Percentiles rank a stretch among this genome's conserved stretches.
These are phyloP conservation scores for Tetracentron sinense DNA, from an alignment of 164 flowering plant genomes.

Conservation along the genomic window DNA sequence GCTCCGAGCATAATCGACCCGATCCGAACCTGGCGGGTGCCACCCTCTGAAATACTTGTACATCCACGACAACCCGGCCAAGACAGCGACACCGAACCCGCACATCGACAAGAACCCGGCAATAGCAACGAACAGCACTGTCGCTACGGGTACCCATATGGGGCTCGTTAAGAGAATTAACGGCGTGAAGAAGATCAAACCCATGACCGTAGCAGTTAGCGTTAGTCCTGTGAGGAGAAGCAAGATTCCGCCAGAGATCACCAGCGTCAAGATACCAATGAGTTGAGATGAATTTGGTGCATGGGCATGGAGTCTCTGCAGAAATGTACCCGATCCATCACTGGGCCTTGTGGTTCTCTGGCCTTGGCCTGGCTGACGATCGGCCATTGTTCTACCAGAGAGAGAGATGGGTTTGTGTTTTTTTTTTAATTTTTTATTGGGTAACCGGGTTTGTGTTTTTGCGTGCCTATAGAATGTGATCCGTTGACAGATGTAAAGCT, in stretches of 20 bases:
- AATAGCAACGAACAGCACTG: conserved; percentile 34
- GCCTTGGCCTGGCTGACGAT: too few species aligned
- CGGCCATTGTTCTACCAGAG: too few species aligned
- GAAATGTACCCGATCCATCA: conserved; percentile 15
- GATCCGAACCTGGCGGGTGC: conserved; percentile 63
- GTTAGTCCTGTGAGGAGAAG: conserved; percentile 70
- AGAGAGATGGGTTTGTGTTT: too few species aligned
- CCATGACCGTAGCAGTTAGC: conserved; percentile 49
- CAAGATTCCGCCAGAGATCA: conserved; percentile 51
- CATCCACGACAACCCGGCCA: conserved; percentile 55
- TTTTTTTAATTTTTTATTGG: too few species aligned
- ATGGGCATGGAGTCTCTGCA: conserved; percentile 38
- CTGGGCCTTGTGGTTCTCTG: neutral
- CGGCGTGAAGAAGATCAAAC: conserved; percentile 58
- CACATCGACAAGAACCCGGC: conserved; percentile 43
- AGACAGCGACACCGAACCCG: conserved; percentile 37
- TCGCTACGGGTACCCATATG: conserved; percentile 65
- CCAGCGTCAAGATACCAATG: conserved; percentile 56
- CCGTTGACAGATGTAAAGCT: too few species aligned
- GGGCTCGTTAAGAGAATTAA: conserved; percentile 68
- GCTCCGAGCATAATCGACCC: conserved; percentile 66
- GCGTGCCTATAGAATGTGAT: too few species aligned
- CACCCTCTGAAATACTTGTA: conserved; percentile 59
- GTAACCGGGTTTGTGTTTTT: too few species aligned
- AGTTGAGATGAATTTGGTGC: conserved; percentile 58